Evolutionary conservation across 495 filamentous ascomycete genomes (phyloP).

Genomic region (Hyaloscypha variabilis): DNA sequence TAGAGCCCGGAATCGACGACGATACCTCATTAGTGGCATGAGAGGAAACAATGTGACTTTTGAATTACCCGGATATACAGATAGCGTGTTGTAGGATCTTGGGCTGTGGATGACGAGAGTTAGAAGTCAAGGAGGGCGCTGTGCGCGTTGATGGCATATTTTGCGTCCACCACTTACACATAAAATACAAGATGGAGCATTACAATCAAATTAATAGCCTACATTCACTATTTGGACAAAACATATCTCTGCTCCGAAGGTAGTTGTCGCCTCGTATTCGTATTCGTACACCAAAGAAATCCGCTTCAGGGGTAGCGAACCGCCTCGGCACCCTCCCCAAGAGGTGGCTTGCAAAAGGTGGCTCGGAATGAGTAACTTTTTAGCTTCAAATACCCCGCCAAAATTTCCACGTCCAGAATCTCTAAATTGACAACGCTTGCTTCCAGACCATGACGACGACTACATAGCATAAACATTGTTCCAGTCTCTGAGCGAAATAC

Average conservation of each 20-base stretch:
- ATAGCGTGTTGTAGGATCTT: neutral
- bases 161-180: too few species aligned
- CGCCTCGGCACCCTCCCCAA: neutral
- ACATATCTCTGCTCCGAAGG: too few species aligned
- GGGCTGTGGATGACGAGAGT: too few species aligned
- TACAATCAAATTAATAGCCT: too few species aligned
- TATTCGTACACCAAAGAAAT: too few species aligned
- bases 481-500: neutral
- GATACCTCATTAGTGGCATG: constrained; percentile 42
- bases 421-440: neutral
- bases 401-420: neutral
- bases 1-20: constrained; percentile 37
- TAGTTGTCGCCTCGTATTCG: too few species aligned
- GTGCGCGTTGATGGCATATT: too few species aligned
- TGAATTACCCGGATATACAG: constrained; percentile 29
- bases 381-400: neutral
- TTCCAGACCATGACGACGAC: neutral
- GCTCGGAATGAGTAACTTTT: neutral
- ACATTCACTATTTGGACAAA: too few species aligned
- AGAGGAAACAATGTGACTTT: constrained; percentile 40
- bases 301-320: too few species aligned
- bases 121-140: too few species aligned
- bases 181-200: too few species aligned
- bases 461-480: neutral
- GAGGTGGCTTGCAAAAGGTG: too few species aligned